These are phyloP conservation scores for Salix brachista DNA, from an alignment of 345 rosid species.

Conservation along the genomic window DNA sequence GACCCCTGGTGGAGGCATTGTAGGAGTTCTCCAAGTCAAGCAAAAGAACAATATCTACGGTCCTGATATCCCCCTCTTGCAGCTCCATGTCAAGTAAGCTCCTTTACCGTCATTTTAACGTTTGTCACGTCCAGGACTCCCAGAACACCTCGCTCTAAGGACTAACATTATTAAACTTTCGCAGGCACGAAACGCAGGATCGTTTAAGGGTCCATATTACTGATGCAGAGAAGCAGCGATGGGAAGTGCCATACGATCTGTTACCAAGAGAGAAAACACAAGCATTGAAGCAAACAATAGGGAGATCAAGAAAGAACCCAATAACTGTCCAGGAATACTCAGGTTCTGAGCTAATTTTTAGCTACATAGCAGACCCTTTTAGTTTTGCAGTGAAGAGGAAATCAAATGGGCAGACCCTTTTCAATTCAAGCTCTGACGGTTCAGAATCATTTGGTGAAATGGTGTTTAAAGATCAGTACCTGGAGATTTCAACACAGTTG, in stretches of 20 bases:
- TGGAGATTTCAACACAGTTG: conserved; percentile 81
- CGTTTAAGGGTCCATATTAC: conserved; percentile 87
- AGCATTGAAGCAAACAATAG: conserved; percentile 37
- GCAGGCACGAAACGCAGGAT: conserved; percentile 72
- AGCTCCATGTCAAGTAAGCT: conserved; percentile 77
- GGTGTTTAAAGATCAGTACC: conserved; percentile 94
- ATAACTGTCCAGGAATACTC: conserved; percentile 47
- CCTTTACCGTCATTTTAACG: background rate
- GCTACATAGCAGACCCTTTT: conserved; percentile 74
- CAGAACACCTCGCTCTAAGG: background rate
- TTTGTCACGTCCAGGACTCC: background rate
- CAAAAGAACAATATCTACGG: conserved; percentile 72
- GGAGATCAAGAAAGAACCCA: conserved; percentile 49
- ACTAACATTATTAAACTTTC: background rate
- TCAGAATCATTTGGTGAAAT: conserved; percentile 52
- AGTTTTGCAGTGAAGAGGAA: conserved; percentile 78
- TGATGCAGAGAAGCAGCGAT: conserved; percentile 77
- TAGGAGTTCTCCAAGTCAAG: conserved; percentile 79
- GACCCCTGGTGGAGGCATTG: conserved; percentile 65
- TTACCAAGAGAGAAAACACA: conserved; percentile 76
- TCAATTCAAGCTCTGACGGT: conserved; percentile 56
- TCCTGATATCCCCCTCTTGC: conserved; percentile 69
- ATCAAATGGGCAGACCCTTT: conserved; percentile 72
- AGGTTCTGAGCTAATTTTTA: conserved; percentile 58
- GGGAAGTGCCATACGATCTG: conserved; percentile 93